Percentiles rank a stretch among this genome's conserved stretches.
Conservation (phyloP, 2,329 filamentous ascomycete species). For the Cadophora gregata region DNA sequence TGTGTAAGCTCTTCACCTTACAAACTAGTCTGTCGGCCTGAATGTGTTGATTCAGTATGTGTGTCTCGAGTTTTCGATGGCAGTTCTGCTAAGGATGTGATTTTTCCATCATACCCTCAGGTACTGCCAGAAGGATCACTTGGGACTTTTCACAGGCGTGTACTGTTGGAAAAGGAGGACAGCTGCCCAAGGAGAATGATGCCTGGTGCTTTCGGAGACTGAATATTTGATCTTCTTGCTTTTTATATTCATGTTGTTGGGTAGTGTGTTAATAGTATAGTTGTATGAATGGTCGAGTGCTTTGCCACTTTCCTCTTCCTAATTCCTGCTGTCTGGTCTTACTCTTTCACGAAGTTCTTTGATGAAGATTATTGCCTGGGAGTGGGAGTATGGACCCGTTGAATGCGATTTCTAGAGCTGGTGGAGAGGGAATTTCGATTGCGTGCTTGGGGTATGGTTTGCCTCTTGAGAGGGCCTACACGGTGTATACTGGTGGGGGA, state of each 20-base stretch:
- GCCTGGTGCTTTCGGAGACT: neutral
- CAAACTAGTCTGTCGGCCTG: too few relatives aligned
- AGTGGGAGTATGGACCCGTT: constrained; percentile 68
- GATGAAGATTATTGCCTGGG: constrained; percentile 55
- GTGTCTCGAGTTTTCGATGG: too few relatives aligned
- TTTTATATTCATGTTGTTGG: too few relatives aligned
- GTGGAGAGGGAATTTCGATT: constrained; percentile 78
- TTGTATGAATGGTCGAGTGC: too few relatives aligned
- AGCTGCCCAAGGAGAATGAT: neutral
- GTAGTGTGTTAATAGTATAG: too few relatives aligned
- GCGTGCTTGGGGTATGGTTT: constrained; percentile 93
- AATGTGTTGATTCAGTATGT: too few relatives aligned
- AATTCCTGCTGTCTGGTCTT: constrained; percentile 95
- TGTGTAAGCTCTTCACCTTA: neutral
- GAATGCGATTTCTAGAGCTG: constrained; percentile 71
- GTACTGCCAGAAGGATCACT: neutral
- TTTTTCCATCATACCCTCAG: neutral
- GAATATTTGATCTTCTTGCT: neutral
- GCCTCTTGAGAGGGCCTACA: constrained; percentile 89
- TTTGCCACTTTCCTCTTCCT: too few relatives aligned
- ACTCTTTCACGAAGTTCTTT: constrained; percentile 95
- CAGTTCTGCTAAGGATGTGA: neutral
- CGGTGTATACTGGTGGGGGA: constrained; percentile 96
- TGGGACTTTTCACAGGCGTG: too few relatives aligned
- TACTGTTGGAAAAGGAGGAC: neutral